These are phyloP conservation scores for Pouteria glomerata DNA, from an alignment of 148 eudicot genomes.

Conservation along the genomic window DNA sequence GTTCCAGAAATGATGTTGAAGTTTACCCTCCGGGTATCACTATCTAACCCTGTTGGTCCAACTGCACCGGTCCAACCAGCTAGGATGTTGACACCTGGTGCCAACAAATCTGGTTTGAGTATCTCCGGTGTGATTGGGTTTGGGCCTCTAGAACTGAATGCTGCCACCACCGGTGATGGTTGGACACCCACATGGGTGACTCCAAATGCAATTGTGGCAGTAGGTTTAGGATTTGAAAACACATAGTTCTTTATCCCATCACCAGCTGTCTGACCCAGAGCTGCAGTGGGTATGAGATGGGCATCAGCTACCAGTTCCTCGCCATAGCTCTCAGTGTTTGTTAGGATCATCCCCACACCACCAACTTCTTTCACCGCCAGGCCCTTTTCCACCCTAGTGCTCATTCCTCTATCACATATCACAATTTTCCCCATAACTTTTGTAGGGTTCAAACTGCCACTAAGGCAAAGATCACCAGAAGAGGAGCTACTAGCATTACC, in stretches of 20 bases:
- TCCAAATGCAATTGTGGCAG: conserved; percentile 42
- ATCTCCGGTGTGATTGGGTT: conserved; percentile 65
- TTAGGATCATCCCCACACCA: conserved; percentile 70
- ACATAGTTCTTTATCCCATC: conserved; percentile 56
- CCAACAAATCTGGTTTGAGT: conserved; percentile 78
- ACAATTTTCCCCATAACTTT: conserved; percentile 74
- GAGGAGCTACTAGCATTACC: conserved; percentile 48
- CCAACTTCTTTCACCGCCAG: conserved; percentile 57
- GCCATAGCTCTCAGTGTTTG: conserved; percentile 57
- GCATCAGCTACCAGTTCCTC: conserved; percentile 81
- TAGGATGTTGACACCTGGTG: conserved; percentile 85
- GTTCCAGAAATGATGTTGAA: conserved; percentile 94
- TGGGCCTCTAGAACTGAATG: conserved; percentile 83
- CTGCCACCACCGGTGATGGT: conserved; percentile 82
- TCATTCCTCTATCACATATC: conserved; percentile 68
- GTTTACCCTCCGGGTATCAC: conserved; percentile 50
- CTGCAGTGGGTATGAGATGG: conserved; percentile 61
- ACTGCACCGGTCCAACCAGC: conserved; percentile 77
- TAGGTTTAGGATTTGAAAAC: conserved; percentile 36
- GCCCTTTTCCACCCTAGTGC: conserved; percentile 63
- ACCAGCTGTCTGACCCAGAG: conserved; percentile 47
- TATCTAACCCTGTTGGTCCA: conserved; percentile 55
- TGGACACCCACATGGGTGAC: conserved; percentile 61
- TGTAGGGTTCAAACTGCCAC: conserved; percentile 37
- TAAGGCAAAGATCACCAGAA: conserved; percentile 53